Conservation (phyloP, 495 filamentous ascomycete species). For the Aspergillus incahuasiensis region DNA sequence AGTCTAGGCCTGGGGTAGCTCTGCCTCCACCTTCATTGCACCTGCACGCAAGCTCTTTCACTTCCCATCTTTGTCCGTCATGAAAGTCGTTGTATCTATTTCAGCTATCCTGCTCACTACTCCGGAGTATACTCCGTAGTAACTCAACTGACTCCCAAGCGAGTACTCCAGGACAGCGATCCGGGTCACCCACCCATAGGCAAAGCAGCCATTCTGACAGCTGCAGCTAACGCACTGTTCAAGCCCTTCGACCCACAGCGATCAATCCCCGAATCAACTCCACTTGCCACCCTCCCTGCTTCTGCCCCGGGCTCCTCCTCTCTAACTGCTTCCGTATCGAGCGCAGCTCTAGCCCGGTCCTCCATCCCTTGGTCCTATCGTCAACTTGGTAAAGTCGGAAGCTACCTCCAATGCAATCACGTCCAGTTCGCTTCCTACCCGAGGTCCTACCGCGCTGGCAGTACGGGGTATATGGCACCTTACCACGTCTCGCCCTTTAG, state of each 20-base stretch:
- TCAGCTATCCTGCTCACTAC: no score
- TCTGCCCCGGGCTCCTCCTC: background rate
- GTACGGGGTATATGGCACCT: background rate
- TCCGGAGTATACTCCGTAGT: no score
- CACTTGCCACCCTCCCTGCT: background rate
- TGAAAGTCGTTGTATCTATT: no score
- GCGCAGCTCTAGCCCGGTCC: background rate
- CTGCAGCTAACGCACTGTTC: background rate
- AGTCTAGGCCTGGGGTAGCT: background rate
- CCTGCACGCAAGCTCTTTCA: background rate
- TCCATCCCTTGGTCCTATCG: background rate
- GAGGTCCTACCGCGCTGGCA: background rate
- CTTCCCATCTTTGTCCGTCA: no score
- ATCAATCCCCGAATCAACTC: background rate
- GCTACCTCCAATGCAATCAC: background rate
- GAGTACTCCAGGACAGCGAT: no score
- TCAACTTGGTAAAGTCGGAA: background rate
- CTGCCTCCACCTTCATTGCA: background rate
- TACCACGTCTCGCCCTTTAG: background rate
- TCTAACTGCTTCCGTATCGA: background rate
- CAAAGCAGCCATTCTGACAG: background rate
- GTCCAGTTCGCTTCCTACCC: background rate
- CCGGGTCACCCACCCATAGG: no score
- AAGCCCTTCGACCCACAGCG: background rate
- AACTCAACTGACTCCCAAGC: no score